phyloP scores from a whole-genome alignment of 257 asterid genomes.

The Solanum etuberosum region DNA sequence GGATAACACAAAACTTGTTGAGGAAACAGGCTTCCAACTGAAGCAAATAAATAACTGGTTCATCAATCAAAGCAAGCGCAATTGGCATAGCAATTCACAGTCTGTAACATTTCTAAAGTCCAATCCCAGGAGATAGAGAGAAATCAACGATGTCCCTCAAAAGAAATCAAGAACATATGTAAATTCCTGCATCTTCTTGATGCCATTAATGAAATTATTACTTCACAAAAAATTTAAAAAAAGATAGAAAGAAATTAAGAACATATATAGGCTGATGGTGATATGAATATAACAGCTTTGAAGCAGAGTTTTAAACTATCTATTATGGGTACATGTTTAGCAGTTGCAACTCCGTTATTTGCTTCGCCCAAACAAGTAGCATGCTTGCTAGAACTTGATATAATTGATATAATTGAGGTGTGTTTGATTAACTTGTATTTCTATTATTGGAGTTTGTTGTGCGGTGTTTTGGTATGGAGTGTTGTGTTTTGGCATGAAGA shows the following conservation, averaged over 20 bases:
- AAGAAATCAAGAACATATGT: background rate
- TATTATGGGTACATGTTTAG: background rate
- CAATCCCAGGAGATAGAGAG: background rate
- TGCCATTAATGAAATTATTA: background rate
- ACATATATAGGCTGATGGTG: background rate
- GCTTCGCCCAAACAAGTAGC: background rate
- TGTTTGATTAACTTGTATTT: background rate
- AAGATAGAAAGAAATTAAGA: background rate
- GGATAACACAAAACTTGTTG: constrained; percentile 92
- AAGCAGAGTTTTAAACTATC: background rate
- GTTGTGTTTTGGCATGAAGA: background rate
- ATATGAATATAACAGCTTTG: background rate
- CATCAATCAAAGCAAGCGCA: constrained; percentile 2
- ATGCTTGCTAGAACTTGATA: no score
- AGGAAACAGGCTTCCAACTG: constrained; percentile 81
- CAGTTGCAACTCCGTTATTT: background rate
- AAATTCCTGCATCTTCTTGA: background rate
- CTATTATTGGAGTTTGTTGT: no score
- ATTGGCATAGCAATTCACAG: background rate
- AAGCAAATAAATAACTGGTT: constrained; percentile 65
- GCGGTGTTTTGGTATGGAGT: no score
- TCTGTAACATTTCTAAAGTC: background rate
- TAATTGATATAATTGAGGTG: no score
- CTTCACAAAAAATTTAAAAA: background rate
- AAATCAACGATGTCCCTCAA: background rate